Evolutionary conservation across 1,139 yeast genomes (phyloP), one percentile per base, ranked within the genome.

Genomic region (Saccharomyces hybrid): DNA sequence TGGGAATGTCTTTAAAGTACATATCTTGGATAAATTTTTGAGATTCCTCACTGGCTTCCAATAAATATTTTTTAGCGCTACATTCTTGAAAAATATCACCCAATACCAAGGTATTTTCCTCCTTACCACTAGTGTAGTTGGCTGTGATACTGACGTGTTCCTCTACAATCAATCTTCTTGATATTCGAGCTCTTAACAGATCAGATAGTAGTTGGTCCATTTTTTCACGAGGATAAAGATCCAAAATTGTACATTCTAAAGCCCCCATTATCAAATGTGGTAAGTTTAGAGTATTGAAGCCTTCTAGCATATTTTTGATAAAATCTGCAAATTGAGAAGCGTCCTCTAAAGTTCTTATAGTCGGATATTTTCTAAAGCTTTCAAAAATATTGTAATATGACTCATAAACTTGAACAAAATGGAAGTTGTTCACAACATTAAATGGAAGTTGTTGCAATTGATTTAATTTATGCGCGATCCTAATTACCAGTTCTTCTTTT

Each of bases 261-360:
- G 95, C 90, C 2, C 97, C 98, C 91, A 89, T 88, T 78, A 91
- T 86, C 58, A 91, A 75, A 67, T 90, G 93, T 0, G 97, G 93
- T 57, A 91, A 76, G 61, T 89, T 88, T 56, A 84, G 75, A 50
- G 88, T 77, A 71, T 91, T 96, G 63, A 83, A 86, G 68, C 86
- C 91, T 23, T 77, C 76, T 61, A 91, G 73, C 59, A 90, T 78
- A 31, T 78, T 74, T 34, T 81, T 77, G 55, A 90, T 74, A 47
- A 82, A 77, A 38, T 74, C 73, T 66, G 96, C 86, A 67, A 91
- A 90, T 61, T 73, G 71, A 42, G 81, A 84, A 66, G 91, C 91
- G 54, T 89, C 95, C 48, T 84, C 83, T 51, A 89, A 69, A 0
- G 84, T 80, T 30, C 77, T 75, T 60, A 91, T 85, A 46, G 78